phyloP scores from a whole-genome alignment of 2,329 filamentous ascomycete genomes.

The Neonectria magnoliae region DNA sequence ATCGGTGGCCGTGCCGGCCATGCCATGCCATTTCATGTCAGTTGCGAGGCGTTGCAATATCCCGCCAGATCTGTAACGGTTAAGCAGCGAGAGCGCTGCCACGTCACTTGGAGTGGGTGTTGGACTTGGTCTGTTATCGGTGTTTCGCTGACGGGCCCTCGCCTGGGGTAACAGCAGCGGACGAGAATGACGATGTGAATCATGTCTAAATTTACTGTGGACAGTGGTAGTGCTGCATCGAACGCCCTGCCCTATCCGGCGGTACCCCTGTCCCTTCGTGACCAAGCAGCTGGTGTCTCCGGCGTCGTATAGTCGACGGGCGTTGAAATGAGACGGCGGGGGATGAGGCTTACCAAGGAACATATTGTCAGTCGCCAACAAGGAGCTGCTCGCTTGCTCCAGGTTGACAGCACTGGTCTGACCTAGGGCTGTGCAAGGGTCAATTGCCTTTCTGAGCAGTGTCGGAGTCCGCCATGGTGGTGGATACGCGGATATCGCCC shows the following conservation, averaged over 20 bases:
- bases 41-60: constrained; percentile 29
- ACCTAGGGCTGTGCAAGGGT: constrained; percentile 36
- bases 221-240: constrained; percentile 29
- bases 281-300: constrained; percentile 40
- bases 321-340: constrained; percentile 29
- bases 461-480: constrained; percentile 14
- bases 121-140: constrained; percentile 6
- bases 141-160: constrained; percentile 20
- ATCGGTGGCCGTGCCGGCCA: neutral
- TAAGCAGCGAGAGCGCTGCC: constrained; percentile 29
- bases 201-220: constrained; percentile 35
- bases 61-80: constrained; percentile 30
- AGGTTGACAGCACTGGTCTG: constrained; percentile 32
- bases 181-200: constrained; percentile 34
- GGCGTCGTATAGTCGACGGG: constrained; percentile 34
- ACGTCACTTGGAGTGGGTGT: constrained; percentile 34
- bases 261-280: constrained; percentile 35
- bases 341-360: constrained; percentile 18
- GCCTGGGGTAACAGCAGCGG: constrained; percentile 22
- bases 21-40: constrained; percentile 17
- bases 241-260: constrained; percentile 31
- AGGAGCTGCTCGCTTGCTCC: constrained; percentile 29
- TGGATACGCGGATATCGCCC: constrained; percentile 29
- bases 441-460: constrained; percentile 17
- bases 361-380: constrained; percentile 30